Conservation (phyloP, 2,329 filamentous ascomycete genomes). For the Acephala macrosclerotiorum region DNA sequence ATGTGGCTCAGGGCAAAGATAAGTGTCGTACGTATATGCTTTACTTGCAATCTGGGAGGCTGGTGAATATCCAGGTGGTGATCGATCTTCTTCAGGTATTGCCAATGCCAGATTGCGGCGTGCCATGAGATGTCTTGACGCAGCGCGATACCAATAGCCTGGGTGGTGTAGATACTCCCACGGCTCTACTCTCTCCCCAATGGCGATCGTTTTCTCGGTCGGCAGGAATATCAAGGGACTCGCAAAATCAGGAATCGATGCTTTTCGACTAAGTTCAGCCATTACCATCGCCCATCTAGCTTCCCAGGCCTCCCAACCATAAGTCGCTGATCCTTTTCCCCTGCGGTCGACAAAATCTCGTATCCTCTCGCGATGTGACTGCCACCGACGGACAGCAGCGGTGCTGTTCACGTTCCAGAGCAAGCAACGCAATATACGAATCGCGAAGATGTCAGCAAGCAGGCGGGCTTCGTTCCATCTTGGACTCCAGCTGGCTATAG, state of each 20-base stretch:
- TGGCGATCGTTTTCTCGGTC: constrained; percentile 62
- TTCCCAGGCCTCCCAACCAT: constrained; percentile 96
- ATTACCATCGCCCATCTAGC: constrained; percentile 72
- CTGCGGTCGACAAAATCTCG: constrained; percentile 80
- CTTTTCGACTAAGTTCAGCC: constrained; percentile 65
- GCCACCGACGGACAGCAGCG: constrained; percentile 81
- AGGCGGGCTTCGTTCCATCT: constrained; percentile 94
- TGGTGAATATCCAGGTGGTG: constrained; percentile 55
- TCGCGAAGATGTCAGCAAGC: constrained; percentile 80
- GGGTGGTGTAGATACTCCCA: constrained; percentile 71
- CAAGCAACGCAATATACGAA: constrained; percentile 83
- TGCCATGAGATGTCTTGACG: constrained; percentile 62
- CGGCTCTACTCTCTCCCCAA: constrained; percentile 64
- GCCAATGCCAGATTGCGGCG: constrained; percentile 60
- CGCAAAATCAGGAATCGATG: constrained; percentile 58
- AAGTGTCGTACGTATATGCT: constrained; percentile 68
- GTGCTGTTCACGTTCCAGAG: constrained; percentile 83
- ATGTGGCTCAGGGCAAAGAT: constrained; percentile 70
- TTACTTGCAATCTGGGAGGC: constrained; percentile 56
- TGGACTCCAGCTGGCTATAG: constrained; percentile 87
- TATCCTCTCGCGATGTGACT: constrained; percentile 76
- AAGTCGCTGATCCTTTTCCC: constrained; percentile 85
- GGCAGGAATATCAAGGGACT: constrained; percentile 56
- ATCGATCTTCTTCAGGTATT: constrained; percentile 67
- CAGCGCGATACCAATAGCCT: constrained; percentile 71